phyloP scores from a whole-genome alignment of 768 basidiomycete species.

The Cantharellus anzutake region DNA sequence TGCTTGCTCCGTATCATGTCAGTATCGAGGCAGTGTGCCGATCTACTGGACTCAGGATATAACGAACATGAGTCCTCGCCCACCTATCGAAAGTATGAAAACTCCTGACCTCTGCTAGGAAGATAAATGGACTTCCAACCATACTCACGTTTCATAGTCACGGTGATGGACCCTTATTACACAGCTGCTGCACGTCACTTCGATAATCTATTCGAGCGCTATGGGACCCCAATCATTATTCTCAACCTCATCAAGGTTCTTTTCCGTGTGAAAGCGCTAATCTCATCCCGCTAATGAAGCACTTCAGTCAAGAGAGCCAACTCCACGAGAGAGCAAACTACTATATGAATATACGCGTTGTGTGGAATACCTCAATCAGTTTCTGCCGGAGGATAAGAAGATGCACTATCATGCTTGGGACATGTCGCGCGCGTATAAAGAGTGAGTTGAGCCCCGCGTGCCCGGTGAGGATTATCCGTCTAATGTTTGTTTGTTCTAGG shows the following conservation, averaged over 20 bases:
- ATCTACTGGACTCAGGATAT: constrained; percentile 94
- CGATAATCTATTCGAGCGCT: constrained; percentile 72
- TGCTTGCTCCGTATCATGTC: background rate
- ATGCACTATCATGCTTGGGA: constrained; percentile 94
- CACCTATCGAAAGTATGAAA: constrained; percentile 82
- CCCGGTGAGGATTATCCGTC: background rate
- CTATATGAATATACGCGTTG: constrained; percentile 85
- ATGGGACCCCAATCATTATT: constrained; percentile 77
- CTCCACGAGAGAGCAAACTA: constrained; percentile 67
- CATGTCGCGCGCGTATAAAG: constrained; percentile 87
- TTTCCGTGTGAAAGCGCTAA: background rate
- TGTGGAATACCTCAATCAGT: constrained; percentile 85
- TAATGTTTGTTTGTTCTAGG: constrained; percentile 23
- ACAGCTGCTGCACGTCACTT: constrained; percentile 87
- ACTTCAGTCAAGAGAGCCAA: constrained; percentile 24
- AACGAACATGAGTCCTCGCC: constrained; percentile 74
- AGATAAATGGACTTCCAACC: background rate
- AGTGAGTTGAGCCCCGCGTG: constrained; percentile 28
- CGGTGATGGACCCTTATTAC: constrained; percentile 87
- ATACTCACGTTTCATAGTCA: constrained; percentile 32
- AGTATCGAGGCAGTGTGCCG: constrained; percentile 92
- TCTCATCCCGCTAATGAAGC: background rate
- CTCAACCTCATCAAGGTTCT: constrained; percentile 83
- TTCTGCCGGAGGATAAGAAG: constrained; percentile 65
- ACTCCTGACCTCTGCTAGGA: background rate